Conservation (phyloP, 192 early-diverging fungal genomes). For the Geosiphon pyriformis region DNA sequence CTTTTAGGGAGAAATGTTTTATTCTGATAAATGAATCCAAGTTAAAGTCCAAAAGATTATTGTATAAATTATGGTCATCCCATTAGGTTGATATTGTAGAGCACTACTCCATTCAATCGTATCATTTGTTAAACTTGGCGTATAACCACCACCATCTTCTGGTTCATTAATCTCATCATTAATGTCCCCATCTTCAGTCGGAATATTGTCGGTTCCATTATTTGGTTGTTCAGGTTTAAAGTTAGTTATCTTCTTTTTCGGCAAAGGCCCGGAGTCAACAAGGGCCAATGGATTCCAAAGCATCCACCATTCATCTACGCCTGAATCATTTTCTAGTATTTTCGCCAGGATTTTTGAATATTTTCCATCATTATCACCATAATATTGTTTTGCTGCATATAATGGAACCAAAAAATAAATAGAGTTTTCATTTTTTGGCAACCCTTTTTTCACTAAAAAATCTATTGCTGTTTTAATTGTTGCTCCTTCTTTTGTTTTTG, state of each 20-base stretch:
- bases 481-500: not conserved
- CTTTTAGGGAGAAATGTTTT: too few relatives aligned
- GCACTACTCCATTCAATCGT: not conserved
- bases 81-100: too few relatives aligned
- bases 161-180: not conserved
- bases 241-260: not conserved
- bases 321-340: not conserved
- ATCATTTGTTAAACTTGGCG: not conserved
- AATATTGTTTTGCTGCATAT: not conserved
- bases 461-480: constrained; percentile 10
- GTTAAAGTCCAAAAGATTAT: too few relatives aligned
- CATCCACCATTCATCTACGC: not conserved
- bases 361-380: not conserved
- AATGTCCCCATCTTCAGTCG: not conserved
- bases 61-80: too few relatives aligned
- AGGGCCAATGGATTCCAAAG: constrained; percentile 1
- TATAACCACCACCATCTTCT: not conserved
- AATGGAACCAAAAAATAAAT: not conserved
- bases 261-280: not conserved
- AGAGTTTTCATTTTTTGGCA: not conserved
- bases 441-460: not conserved
- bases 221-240: too few relatives aligned
- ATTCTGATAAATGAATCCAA: too few relatives aligned
- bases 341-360: not conserved
- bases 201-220: too few relatives aligned